Conservation (phyloP, 768 basidiomycete species). For the Agaricus sinodeliciosus region DNA sequence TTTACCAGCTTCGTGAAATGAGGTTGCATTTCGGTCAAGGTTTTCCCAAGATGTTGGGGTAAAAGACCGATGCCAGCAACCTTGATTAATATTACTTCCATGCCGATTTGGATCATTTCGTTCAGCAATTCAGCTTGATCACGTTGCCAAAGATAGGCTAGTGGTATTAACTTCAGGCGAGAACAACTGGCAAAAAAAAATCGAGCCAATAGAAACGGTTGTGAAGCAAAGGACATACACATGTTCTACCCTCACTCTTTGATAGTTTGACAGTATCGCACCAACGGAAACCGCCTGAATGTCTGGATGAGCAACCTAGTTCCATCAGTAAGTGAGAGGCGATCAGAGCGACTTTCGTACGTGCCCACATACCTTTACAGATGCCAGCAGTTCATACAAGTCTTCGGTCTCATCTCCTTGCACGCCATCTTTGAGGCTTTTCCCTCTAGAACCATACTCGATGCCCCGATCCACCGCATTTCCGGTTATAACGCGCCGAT, state of each 20-base stretch:
- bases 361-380: conserved; percentile 62
- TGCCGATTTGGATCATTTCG: conserved; percentile 77
- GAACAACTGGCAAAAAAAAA: conserved; percentile 50
- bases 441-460: conserved; percentile 74
- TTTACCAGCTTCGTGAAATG: conserved; percentile 68
- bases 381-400: conserved; percentile 61
- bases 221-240: conserved; percentile 55
- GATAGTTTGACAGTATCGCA: conserved; percentile 96
- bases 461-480: conserved; percentile 71
- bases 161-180: conserved; percentile 69
- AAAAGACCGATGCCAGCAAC: conserved; percentile 91
- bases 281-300: conserved; percentile 87
- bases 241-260: conserved; percentile 95
- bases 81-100: conserved; percentile 87
- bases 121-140: conserved; percentile 78
- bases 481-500: conserved; percentile 75
- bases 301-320: conserved; percentile 58
- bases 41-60: conserved; percentile 70
- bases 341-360: neutral
- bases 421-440: conserved; percentile 39
- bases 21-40: conserved; percentile 65
- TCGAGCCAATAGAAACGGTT: neutral
- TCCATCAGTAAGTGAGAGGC: neutral
- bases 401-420: conserved; percentile 96
- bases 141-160: conserved; percentile 93